Percentiles rank a stretch among this genome's conserved stretches.
phyloP scores from a whole-genome alignment of 331 rosid species.

The Saraca asoca region DNA sequence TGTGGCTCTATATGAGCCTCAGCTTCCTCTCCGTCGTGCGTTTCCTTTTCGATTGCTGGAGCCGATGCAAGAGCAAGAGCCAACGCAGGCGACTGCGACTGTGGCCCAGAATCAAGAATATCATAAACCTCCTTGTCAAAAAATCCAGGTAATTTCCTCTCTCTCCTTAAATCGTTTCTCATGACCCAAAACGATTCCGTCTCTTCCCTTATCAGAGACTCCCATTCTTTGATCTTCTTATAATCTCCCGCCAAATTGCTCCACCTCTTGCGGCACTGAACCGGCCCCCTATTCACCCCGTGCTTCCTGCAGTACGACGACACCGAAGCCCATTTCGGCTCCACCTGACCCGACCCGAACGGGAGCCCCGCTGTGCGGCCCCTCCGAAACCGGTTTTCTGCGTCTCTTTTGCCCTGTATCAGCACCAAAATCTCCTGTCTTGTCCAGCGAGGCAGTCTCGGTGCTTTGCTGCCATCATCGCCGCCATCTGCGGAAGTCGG shows the following conservation, averaged over 20 bases:
- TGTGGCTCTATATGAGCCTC: constrained; percentile 48
- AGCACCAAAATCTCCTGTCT: constrained; percentile 89
- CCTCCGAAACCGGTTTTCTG: constrained; percentile 66
- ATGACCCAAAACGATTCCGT: constrained; percentile 66
- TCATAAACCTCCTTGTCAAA: constrained; percentile 75
- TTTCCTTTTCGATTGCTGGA: constrained; percentile 28
- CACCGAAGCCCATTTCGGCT: constrained; percentile 87
- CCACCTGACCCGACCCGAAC: constrained; percentile 62
- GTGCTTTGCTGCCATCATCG: constrained; percentile 65
- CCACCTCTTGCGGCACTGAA: constrained; percentile 65
- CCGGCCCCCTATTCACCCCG: constrained; percentile 24
- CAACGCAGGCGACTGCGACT: constrained; percentile 37
- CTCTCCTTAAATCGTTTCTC: constrained; percentile 66
- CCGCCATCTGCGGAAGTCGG: constrained; percentile 54
- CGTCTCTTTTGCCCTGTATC: constrained; percentile 88
- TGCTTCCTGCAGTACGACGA: constrained; percentile 31
- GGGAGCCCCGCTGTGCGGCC: constrained; percentile 54
- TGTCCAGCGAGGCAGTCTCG: constrained; percentile 94
- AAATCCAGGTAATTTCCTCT: constrained; percentile 63
- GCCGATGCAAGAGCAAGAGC: constrained; percentile 35
- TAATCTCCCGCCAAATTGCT: constrained; percentile 67
- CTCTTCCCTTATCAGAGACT: constrained; percentile 49
- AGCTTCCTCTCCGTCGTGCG: constrained; percentile 30
- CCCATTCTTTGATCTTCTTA: constrained; percentile 71
- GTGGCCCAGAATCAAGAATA: constrained; percentile 75